A percentile compares a stretch with the other conserved stretches of the same genome.
These are phyloP conservation scores for Penicillium coprophilum DNA, from an alignment of 495 filamentous ascomycete species.

Conservation along the genomic window DNA sequence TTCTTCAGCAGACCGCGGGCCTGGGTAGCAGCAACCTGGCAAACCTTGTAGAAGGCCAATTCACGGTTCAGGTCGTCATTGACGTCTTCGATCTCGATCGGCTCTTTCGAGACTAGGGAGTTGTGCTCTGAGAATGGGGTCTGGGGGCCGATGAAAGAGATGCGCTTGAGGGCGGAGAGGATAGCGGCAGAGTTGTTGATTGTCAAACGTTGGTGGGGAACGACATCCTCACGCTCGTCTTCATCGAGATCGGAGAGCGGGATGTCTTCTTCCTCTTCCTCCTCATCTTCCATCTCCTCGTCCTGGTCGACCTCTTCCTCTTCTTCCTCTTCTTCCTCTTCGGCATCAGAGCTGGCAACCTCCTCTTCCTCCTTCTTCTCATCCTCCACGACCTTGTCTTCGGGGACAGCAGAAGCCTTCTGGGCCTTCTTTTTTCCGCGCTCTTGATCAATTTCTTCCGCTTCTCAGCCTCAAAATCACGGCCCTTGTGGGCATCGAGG, in stretches of 20 bases:
- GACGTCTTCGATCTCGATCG: constrained; percentile 61
- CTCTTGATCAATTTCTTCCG: constrained; percentile 59
- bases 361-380: constrained; percentile 31
- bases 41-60: constrained; percentile 90
- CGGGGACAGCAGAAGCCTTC: constrained; percentile 32
- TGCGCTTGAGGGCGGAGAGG: constrained; percentile 70
- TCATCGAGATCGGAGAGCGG: constrained; percentile 81
- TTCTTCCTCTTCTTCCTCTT: constrained; percentile 32
- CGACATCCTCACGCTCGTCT: constrained; percentile 79
- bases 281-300: constrained; percentile 39
- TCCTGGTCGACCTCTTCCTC: constrained; percentile 38
- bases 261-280: constrained; percentile 63
- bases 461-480: constrained; percentile 66
- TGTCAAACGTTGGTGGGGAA: constrained; percentile 87
- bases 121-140: constrained; percentile 67
- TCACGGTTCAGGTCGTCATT: constrained; percentile 89
- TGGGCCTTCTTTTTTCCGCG: constrained; percentile 53
- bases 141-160: constrained; percentile 59
- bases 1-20: constrained; percentile 73
- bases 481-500: constrained; percentile 64
- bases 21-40: constrained; percentile 70
- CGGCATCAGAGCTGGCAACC: constrained; percentile 15
- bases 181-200: constrained; percentile 96
- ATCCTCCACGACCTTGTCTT: constrained; percentile 30
- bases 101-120: constrained; percentile 54